Conservation (phyloP, 2,329 filamentous ascomycete species). For the Xylaria sp. region DNA sequence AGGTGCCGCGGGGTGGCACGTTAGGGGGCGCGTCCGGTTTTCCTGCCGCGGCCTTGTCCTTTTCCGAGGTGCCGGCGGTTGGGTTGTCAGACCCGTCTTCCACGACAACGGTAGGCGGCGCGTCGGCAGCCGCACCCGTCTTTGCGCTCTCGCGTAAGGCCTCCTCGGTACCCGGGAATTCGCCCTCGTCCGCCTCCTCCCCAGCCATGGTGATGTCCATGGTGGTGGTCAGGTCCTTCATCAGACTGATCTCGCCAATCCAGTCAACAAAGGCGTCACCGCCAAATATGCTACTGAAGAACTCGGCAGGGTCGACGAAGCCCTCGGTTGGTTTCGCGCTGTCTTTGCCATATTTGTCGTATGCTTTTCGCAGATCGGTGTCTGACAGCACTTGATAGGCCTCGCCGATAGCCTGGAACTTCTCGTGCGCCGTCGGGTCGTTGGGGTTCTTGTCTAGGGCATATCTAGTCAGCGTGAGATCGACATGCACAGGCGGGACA, state of each 20-base stretch:
- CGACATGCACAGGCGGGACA: not conserved
- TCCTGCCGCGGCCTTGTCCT: constrained; percentile 31
- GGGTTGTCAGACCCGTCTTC: constrained; percentile 36
- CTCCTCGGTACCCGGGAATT: constrained; percentile 61
- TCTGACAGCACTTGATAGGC: constrained; percentile 84
- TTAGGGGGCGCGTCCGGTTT: constrained; percentile 23
- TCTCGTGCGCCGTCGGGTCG: constrained; percentile 89
- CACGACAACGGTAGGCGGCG: constrained; percentile 31
- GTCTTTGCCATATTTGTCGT: constrained; percentile 98
- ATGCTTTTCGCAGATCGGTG: constrained; percentile 81
- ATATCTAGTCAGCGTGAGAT: constrained; percentile 16
- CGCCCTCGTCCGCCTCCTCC: constrained; percentile 62
- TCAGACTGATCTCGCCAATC: constrained; percentile 96
- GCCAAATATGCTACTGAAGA: constrained; percentile 98
- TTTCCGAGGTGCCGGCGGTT: constrained; percentile 36
- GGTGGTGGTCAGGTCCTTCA: constrained; percentile 96
- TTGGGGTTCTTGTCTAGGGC: constrained; percentile 92
- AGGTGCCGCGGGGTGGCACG: constrained; percentile 40
- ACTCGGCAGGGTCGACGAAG: constrained; percentile 94
- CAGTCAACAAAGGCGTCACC: constrained; percentile 94
- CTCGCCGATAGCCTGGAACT: constrained; percentile 86
- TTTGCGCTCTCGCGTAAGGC: constrained; percentile 60
- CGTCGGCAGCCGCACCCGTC: constrained; percentile 27
- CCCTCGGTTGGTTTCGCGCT: constrained; percentile 87
- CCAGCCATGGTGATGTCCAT: constrained; percentile 96